Evolutionary conservation across 495 filamentous ascomycete species (phyloP).

Genomic region (Delitschia confertaspora): DNA sequence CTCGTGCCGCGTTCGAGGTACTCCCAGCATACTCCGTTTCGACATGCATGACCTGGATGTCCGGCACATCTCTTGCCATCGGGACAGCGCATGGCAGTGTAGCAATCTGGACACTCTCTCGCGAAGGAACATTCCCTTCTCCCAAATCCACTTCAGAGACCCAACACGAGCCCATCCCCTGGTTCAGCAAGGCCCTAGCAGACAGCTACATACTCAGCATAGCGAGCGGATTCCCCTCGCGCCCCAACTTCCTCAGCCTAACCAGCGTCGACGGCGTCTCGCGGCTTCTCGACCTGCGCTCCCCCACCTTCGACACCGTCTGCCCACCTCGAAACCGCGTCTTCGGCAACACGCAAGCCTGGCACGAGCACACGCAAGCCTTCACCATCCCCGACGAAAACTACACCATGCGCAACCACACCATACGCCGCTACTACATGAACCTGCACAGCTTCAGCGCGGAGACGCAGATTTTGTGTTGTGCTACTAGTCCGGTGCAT

Average conservation of each 20-base stretch:
- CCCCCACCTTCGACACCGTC: slow-evolving; percentile 42
- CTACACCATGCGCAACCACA: slow-evolving; percentile 44
- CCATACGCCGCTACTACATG: slow-evolving; percentile 49
- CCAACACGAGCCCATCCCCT: slow-evolving; percentile 36
- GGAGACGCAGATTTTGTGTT: slow-evolving; percentile 34
- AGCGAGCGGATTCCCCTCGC: slow-evolving; percentile 49
- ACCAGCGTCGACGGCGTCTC: slow-evolving; percentile 51
- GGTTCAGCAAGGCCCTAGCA: slow-evolving; percentile 49
- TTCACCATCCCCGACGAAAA: slow-evolving; percentile 51
- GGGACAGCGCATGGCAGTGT: slow-evolving; percentile 56
- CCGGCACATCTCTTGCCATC: slow-evolving; percentile 49
- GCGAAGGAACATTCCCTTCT: slow-evolving; percentile 14
- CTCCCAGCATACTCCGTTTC: slow-evolving; percentile 43
- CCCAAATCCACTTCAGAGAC: not conserved
- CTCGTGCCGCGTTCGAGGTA: slow-evolving; percentile 47
- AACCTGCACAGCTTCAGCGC: slow-evolving; percentile 37
- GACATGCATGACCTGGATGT: slow-evolving; percentile 56
- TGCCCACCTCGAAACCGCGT: slow-evolving; percentile 46
- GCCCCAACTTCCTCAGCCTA: slow-evolving; percentile 47
- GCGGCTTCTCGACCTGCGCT: slow-evolving; percentile 47
- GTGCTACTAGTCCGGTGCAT: slow-evolving; percentile 44
- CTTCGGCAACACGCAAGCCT: slow-evolving; percentile 42
- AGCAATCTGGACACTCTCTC: slow-evolving; percentile 46
- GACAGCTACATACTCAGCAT: slow-evolving; percentile 53
- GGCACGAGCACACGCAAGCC: slow-evolving; percentile 48